These are phyloP conservation scores for Vitellaria paradoxa DNA, from an alignment of 179 eudicot species.

Conservation along the genomic window DNA sequence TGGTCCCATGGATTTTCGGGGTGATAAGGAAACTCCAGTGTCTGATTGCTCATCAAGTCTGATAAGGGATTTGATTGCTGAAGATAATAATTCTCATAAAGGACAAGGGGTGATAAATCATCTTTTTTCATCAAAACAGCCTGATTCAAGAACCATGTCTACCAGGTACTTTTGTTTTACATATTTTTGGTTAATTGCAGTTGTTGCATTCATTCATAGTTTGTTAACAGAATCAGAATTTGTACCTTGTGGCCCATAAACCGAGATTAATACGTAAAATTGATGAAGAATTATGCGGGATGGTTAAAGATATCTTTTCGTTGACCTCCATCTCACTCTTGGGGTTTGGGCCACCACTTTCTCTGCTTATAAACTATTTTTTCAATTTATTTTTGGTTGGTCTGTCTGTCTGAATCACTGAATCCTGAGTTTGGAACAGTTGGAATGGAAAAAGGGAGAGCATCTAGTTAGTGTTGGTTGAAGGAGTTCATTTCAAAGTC, in stretches of 20 bases:
- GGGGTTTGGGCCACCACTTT: neutral
- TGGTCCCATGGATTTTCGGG: conserved; percentile 18
- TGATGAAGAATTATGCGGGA: neutral
- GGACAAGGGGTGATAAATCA: conserved; percentile 44
- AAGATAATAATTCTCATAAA: conserved; percentile 31
- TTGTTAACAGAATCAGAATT: neutral
- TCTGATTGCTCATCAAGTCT: conserved; percentile 33
- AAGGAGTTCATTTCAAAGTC: too few species aligned
- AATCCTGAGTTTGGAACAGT: neutral
- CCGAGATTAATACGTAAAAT: neutral
- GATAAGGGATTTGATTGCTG: conserved; percentile 41
- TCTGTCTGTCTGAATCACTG: neutral
- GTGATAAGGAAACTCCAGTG: conserved; percentile 14
- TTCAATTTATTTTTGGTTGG: neutral
- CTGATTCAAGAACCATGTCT: conserved; percentile 25
- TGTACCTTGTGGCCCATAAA: neutral
- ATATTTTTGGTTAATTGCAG: neutral
- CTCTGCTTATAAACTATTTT: neutral
- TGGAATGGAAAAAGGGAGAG: neutral
- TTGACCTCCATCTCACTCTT: neutral
- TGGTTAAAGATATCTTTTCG: neutral
- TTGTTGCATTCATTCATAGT: neutral
- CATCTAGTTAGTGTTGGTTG: neutral
- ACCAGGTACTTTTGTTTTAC: conserved; percentile 29
- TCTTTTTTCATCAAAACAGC: conserved; percentile 32